Conservation (phyloP, 2,329 filamentous ascomycete genomes). For the Ascochyta lentis region DNA sequence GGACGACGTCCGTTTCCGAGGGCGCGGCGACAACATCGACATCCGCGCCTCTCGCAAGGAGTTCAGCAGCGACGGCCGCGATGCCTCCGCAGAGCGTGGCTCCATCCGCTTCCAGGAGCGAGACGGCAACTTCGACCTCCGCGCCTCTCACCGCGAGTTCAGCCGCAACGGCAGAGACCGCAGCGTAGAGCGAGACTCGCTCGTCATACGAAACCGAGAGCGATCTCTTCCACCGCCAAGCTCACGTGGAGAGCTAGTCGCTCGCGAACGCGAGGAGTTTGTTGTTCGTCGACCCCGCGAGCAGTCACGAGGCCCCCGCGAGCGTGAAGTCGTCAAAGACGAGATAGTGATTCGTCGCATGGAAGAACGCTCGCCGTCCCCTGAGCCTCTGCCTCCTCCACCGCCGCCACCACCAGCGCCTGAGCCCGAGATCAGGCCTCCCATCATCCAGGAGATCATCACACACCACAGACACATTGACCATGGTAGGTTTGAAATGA, state of each 20-base stretch:
- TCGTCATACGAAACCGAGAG: slow-evolving; percentile 45
- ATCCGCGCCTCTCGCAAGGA: slow-evolving; percentile 34
- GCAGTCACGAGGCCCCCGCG: slow-evolving; percentile 42
- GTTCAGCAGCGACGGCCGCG: slow-evolving; percentile 31
- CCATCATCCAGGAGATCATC: slow-evolving; percentile 86
- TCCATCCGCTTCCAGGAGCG: slow-evolving; percentile 42
- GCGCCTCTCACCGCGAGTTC: slow-evolving; percentile 44
- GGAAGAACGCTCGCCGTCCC: slow-evolving; percentile 58
- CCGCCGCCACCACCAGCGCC: slow-evolving; percentile 59
- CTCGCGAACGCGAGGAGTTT: slow-evolving; percentile 51
- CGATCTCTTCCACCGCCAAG: slow-evolving; percentile 46
- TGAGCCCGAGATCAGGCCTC: slow-evolving; percentile 74
- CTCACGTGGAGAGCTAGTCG: slow-evolving; percentile 45
- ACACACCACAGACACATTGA: slow-evolving; percentile 88
- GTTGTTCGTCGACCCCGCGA: slow-evolving; percentile 48
- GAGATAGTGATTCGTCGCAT: slow-evolving; percentile 55
- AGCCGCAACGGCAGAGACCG: slow-evolving; percentile 43
- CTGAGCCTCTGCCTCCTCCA: slow-evolving; percentile 55
- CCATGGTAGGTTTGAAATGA: slow-evolving; percentile 67
- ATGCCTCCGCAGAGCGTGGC: slow-evolving; percentile 34
- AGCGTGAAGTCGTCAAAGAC: slow-evolving; percentile 47
- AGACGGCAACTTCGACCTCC: slow-evolving; percentile 52
- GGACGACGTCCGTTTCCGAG: slow-evolving; percentile 58
- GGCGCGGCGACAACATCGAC: slow-evolving; percentile 43
- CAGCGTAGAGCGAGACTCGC: slow-evolving; percentile 44